Base-by-base conservation (phyloP, 805 yeast genomes). In the Metschnikowia aberdeeniae region DNA sequence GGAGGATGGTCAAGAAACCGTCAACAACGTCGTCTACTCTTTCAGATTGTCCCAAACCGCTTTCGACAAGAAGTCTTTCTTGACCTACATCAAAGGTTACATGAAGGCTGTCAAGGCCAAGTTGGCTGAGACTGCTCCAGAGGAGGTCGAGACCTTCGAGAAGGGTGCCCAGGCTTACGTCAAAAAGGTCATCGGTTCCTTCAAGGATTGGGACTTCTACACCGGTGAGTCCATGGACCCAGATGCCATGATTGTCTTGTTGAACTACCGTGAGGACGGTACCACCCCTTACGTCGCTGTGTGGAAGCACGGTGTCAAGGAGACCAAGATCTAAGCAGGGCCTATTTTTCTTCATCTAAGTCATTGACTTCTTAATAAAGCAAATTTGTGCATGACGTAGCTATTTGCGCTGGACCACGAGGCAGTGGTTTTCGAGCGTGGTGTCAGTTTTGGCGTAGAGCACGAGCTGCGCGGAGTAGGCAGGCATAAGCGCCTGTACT, bases 181-280 rank as follows among this genome's bases (percentile, higher is more conserved):
- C 75, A 93, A 93, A 88, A 93, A 93, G 82, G 85, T 93, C 59
- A 73, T 93, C 64, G 86, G 83, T 65, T 85, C 90, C 74, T 93
- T 93, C 93, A 86, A 85, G 70, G 99, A 93, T 83, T 93, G 95
- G 95, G 99, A 93, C 70, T 93, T 93, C 82, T 93, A 76, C 90
- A 92, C 97, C 61, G 98, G 99, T 81, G 98, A 92, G 80, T 86
- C 96, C 69, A 93, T 93, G 99, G 97, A 93, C 83, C 99, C 99
- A 73, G 99, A 93, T 76, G 99, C 85, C 61, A 93, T 93, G 99
- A 76, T 93, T 68, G 89, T 89, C 61, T 82, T 93, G 73, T 86
- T 93, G 76, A 93, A 93, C 95, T 93, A 92, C 89, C 95, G 99
- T 78, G 99, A 93, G 80, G 98, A 93, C 71, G 99, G 99, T 80